Evolutionary conservation across 345 rosid species (phyloP).

Genomic region (Ceriops tagal): DNA sequence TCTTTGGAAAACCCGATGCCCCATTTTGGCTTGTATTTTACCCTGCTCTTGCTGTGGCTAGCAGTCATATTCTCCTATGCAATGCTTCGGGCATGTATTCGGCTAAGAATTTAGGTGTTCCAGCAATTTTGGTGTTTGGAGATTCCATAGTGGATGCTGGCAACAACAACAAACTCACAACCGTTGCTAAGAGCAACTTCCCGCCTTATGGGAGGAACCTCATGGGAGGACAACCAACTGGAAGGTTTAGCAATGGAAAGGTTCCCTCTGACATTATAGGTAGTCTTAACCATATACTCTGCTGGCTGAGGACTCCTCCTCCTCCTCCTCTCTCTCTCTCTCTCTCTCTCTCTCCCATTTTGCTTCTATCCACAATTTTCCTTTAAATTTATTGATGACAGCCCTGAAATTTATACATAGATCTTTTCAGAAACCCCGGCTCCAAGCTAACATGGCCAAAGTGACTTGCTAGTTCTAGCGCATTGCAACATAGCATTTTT

Average conservation of each 20-base stretch:
- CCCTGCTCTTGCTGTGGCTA: no score
- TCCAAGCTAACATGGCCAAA: no score
- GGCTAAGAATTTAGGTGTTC: conserved; percentile 21
- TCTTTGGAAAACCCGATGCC: not conserved
- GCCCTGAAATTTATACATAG: not conserved
- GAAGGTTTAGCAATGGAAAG: conserved; percentile 51
- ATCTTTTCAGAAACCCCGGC: no score
- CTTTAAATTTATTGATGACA: not conserved
- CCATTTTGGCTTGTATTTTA: not conserved
- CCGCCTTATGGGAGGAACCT: conserved; percentile 55
- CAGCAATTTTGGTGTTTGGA: conserved; percentile 44
- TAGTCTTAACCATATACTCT: not conserved
- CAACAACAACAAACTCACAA: conserved; percentile 43
- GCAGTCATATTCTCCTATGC: not conserved
- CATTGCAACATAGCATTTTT: not conserved
- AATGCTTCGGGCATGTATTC: not conserved
- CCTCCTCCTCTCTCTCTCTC: no score
- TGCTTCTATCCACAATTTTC: no score
- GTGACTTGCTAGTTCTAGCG: no score
- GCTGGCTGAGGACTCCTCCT: no score
- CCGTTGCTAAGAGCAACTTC: conserved; percentile 42
- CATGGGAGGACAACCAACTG: conserved; percentile 40
- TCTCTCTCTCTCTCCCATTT: no score
- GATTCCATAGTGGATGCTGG: conserved; percentile 61
- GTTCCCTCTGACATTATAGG: conserved; percentile 52